Conservation (phyloP, 1,139 yeast genomes). For the Pichia sp. region DNA sequence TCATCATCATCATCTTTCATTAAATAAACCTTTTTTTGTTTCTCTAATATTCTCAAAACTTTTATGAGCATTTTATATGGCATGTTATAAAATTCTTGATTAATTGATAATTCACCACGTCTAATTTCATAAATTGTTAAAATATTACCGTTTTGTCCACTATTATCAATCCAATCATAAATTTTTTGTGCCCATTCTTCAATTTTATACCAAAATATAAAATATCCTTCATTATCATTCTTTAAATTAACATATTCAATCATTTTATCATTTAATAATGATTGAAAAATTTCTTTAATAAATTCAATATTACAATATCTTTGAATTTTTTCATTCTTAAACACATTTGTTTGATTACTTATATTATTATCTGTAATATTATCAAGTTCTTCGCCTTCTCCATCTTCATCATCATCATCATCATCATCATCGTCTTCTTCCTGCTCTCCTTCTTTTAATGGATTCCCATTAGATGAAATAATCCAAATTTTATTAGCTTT, state of each 20-base stretch:
- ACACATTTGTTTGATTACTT: slow-evolving; percentile 36
- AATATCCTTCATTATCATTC: slow-evolving; percentile 41
- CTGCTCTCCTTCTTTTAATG: neutral
- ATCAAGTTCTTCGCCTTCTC: slow-evolving; percentile 31
- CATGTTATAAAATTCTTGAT: slow-evolving; percentile 56
- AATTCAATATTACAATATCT: slow-evolving; percentile 30
- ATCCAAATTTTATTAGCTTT: slow-evolving; percentile 48
- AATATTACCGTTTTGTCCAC: slow-evolving; percentile 75
- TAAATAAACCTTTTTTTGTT: slow-evolving; percentile 62
- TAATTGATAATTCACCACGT: slow-evolving; percentile 54
- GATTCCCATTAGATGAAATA: too few relatives aligned
- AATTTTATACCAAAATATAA: slow-evolving; percentile 63
- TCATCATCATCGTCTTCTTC: slow-evolving; percentile 7
- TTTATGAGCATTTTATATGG: slow-evolving; percentile 47
- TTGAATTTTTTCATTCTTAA: slow-evolving; percentile 3
- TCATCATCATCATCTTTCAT: too few relatives aligned
- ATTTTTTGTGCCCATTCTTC: slow-evolving; percentile 72
- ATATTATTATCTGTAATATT: slow-evolving; percentile 44
- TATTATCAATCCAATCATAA: slow-evolving; percentile 55
- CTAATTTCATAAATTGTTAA: slow-evolving; percentile 77
- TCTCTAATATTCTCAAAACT: slow-evolving; percentile 54
- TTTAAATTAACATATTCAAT: slow-evolving; percentile 48
- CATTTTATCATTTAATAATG: slow-evolving; percentile 48
- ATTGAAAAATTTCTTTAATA: slow-evolving; percentile 47
- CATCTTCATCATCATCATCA: slow-evolving; percentile 13